Percentiles rank a stretch among this genome's conserved stretches.
Conservation (phyloP, 2,329 filamentous ascomycete species). For the Penicillium hordei region DNA sequence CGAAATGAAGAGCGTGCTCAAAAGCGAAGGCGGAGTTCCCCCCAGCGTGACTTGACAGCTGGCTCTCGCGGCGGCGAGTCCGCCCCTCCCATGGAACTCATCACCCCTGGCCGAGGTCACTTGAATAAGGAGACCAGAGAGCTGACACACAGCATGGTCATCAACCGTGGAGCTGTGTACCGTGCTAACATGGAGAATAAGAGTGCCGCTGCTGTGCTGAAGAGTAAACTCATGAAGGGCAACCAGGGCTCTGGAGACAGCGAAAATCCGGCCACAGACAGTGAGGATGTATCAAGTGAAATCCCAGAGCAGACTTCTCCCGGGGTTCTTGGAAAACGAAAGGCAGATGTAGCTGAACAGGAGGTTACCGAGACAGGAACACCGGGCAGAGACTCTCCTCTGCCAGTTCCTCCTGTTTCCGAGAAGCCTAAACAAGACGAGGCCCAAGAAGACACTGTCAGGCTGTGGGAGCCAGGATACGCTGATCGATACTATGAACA, state of each 20-base stretch:
- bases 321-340: conserved; percentile 54
- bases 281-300: conserved; percentile 27
- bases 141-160: conserved; percentile 83
- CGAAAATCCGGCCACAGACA: conserved; percentile 29
- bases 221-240: conserved; percentile 67
- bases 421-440: conserved; percentile 57
- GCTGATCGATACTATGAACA: conserved; percentile 95
- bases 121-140: conserved; percentile 58
- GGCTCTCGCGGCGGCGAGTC: conserved; percentile 29
- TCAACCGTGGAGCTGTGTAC: conserved; percentile 66
- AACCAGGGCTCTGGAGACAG: conserved; percentile 21
- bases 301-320: conserved; percentile 31
- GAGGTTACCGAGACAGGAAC: conserved; percentile 55
- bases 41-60: conserved; percentile 39
- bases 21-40: conserved; percentile 47
- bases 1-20: conserved; percentile 48
- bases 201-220: conserved; percentile 85
- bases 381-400: conserved; percentile 60
- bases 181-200: conserved; percentile 84
- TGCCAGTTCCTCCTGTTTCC: conserved; percentile 50
- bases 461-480: conserved; percentile 94
- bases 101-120: conserved; percentile 55
- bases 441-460: conserved; percentile 74
- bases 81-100: conserved; percentile 55
- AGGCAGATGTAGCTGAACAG: conserved; percentile 68